Conservation (phyloP, 352 stramenopile species). For the Pythium catenulatum region DNA sequence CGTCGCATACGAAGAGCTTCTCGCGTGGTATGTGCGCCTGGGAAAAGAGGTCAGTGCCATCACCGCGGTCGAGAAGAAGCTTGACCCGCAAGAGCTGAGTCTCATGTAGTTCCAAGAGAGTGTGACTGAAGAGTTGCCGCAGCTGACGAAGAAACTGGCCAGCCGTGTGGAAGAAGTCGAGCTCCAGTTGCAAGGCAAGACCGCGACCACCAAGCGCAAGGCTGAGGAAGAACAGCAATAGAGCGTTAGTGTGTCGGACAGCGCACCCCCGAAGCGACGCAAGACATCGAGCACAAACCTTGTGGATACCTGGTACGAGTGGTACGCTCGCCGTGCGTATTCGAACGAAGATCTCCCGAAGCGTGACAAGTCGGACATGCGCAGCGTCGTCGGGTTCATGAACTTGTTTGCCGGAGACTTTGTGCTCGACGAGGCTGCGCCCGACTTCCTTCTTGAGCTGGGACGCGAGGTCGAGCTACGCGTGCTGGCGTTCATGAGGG, state of each 20-base stretch:
- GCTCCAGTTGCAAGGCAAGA: background rate
- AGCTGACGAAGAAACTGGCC: background rate
- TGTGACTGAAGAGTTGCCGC: too few relatives aligned
- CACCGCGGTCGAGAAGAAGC: too few relatives aligned
- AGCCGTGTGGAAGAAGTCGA: constrained; percentile 7
- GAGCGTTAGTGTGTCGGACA: too few relatives aligned
- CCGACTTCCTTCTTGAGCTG: background rate
- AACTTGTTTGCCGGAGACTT: background rate
- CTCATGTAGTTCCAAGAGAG: too few relatives aligned
- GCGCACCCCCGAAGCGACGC: too few relatives aligned
- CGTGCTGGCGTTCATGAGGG: background rate
- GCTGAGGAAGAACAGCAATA: background rate
- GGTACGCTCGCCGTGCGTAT: background rate
- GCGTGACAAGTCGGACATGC: background rate
- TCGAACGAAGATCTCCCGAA: background rate
- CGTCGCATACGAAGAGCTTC: background rate
- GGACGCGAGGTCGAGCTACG: background rate
- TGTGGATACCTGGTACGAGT: background rate
- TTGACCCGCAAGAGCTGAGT: too few relatives aligned
- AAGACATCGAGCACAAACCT: background rate
- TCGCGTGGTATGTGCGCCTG: too few relatives aligned
- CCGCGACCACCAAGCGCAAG: background rate
- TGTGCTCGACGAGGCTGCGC: background rate
- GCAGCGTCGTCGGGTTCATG: background rate
- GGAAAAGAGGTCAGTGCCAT: too few relatives aligned